A percentile compares a stretch with the other conserved stretches of the same genome.
These are phyloP conservation scores for Podaxis pistillaris DNA, from an alignment of 768 basidiomycete species.

Conservation along the genomic window DNA sequence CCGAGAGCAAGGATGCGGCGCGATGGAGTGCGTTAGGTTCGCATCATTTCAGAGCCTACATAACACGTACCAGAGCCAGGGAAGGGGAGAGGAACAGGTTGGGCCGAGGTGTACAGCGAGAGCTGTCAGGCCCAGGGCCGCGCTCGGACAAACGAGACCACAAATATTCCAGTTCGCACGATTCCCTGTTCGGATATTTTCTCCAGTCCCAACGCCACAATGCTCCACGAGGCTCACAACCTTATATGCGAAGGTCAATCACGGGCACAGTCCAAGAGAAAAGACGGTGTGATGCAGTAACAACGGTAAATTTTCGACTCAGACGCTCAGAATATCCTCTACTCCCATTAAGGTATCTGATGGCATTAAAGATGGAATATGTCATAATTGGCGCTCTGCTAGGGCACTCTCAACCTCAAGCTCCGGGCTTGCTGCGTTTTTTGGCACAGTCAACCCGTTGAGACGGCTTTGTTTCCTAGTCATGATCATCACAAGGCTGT, in stretches of 20 bases:
- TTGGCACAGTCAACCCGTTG: background rate
- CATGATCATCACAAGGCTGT: background rate
- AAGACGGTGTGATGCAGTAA: background rate
- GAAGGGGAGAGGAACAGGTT: background rate
- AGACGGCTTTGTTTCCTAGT: background rate
- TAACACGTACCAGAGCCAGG: slow-evolving; percentile 2
- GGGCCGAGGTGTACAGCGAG: slow-evolving; percentile 8
- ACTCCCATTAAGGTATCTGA: background rate
- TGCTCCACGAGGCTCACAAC: slow-evolving; percentile 7
- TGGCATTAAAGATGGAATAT: background rate
- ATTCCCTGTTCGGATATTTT: slow-evolving; percentile 12
- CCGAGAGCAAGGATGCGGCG: background rate
- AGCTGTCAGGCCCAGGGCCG: background rate
- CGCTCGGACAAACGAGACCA: background rate
- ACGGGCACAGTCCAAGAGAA: background rate
- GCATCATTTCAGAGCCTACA: background rate
- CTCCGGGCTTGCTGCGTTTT: background rate
- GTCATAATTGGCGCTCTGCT: background rate
- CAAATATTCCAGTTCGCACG: slow-evolving; percentile 15
- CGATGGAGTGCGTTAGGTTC: background rate
- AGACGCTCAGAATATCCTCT: background rate
- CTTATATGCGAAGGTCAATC: background rate
- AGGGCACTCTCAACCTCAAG: background rate
- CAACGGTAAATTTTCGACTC: background rate
- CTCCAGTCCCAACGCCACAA: background rate